These are phyloP conservation scores for Talaromyces wortmannii DNA, from an alignment of 495 filamentous ascomycete species.

Conservation along the genomic window DNA sequence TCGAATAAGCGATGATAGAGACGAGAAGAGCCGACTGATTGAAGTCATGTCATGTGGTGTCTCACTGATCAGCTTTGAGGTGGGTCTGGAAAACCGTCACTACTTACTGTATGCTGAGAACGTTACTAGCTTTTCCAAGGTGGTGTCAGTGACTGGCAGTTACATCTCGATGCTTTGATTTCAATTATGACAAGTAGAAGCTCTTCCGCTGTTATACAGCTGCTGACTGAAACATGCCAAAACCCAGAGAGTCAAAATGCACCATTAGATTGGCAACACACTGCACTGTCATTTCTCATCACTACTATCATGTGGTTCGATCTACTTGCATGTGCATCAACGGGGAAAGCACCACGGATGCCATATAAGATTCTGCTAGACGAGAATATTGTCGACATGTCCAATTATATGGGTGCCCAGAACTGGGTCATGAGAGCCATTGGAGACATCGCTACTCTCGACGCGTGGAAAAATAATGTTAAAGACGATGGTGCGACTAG, in stretches of 20 bases:
- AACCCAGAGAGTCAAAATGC: neutral
- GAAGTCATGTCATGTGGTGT: slow-evolving; percentile 1
- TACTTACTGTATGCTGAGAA: neutral
- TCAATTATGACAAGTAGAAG: neutral
- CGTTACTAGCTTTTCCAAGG: neutral
- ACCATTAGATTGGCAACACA: neutral
- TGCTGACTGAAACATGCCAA: neutral
- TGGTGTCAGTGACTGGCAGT: slow-evolving; percentile 1
- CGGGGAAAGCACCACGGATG: neutral
- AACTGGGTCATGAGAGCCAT: neutral
- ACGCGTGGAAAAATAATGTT: neutral
- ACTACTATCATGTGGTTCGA: slow-evolving; percentile 1
- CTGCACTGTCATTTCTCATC: neutral
- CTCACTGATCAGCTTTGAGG: slow-evolving; percentile 2
- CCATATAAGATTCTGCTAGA: neutral
- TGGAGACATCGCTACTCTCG: neutral
- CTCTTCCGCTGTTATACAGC: neutral
- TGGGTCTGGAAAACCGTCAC: neutral
- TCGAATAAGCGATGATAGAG: neutral
- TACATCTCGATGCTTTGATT: neutral
- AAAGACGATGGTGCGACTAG: too few relatives aligned
- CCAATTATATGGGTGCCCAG: neutral
- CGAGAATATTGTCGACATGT: neutral
- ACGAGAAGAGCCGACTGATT: neutral
- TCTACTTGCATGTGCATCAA: neutral